A percentile compares a stretch with the other conserved stretches of the same genome.
These are phyloP conservation scores for Calonectria honghensis DNA, from an alignment of 2,329 filamentous ascomycete species.

Conservation along the genomic window DNA sequence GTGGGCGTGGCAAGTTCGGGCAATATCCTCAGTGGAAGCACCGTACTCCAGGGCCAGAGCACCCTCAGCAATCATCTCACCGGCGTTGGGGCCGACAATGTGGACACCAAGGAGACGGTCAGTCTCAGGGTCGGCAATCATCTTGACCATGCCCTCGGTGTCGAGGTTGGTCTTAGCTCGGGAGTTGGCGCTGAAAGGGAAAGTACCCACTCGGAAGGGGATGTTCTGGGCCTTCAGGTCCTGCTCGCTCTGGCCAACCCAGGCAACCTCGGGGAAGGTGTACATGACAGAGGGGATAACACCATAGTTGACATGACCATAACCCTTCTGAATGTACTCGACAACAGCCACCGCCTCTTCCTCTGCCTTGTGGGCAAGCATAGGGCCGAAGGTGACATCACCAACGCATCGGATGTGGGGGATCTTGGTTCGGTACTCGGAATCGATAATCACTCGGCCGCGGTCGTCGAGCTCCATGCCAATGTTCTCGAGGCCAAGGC, in stretches of 20 bases:
- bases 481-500: conserved; percentile 94
- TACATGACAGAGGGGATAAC: conserved; percentile 99
- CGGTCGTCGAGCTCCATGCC: conserved; percentile 94
- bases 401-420: conserved; percentile 98
- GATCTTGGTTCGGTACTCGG: conserved; percentile 98
- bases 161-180: conserved; percentile 99
- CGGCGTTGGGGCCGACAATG: conserved; percentile 96
- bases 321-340: conserved; percentile 98
- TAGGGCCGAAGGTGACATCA: conserved; percentile 97
- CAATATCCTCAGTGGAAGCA: conserved; percentile 95
- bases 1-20: conserved; percentile 96
- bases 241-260: conserved; percentile 98
- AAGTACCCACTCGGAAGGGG: conserved; percentile 93
- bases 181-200: conserved; percentile 99
- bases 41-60: conserved; percentile 97
- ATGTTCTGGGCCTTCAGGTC: conserved; percentile 93
- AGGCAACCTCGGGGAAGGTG: conserved; percentile 98
- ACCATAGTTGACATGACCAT: conserved; percentile 99
- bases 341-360: conserved; percentile 96
- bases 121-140: conserved; percentile 96
- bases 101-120: conserved; percentile 96
- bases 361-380: conserved; percentile 99
- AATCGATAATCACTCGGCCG: conserved; percentile 96
- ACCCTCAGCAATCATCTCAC: conserved; percentile 99
- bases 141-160: conserved; percentile 96